Base-by-base conservation (phyloP, 1,284 basidiomycete genomes). In the Sanghuangporus baumii region DNA sequence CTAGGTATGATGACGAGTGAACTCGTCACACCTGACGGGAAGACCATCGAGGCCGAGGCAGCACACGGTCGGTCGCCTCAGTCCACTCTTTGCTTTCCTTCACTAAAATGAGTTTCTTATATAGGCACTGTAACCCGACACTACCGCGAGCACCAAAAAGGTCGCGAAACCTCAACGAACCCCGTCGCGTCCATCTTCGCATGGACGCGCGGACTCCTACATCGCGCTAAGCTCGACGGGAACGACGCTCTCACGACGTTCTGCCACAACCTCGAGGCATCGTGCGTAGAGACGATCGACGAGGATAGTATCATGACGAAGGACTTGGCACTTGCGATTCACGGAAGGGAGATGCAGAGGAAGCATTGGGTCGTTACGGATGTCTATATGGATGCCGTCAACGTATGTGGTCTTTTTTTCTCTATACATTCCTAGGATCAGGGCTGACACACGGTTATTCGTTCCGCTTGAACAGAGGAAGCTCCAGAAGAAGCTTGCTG, bases 1-100 rank as follows among this genome's bases (percentile, higher is more conserved):
- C 79, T 98, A 59, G 95, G 96, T 38, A 95, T 98, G 94, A 99
- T 99, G 96, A 98, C 96, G 34, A 91, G 87, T 50, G 96, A 98
- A 76, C 85, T 98, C 59, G 87, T 99, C 74, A 98, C 97, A 4
- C 96, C 97, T 47, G 96, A 97, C 71, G 96, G 97, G 46, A 80
- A 88, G 72, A 84, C 93, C 62, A 89, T 98, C 74, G 94, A 96
- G 78, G 86, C 88, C 66, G 96, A 98, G 78, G 95, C 95, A 59
- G 95, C 95, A n/a, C 94, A 97, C 74, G 95, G 90, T 78, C 23
- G 31, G 18, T 18, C 67, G 54, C 26, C 46, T n/a, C 18, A 37
- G 60, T 62, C 48, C 38, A 43, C 43, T 60, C 16, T 55, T 34
- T 55, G 16, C 23, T 34, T 6, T 52, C 7, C 38, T 51, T 38